phyloP scores from a whole-genome alignment of 1,284 basidiomycete genomes.

The Ganoderma sp. region DNA sequence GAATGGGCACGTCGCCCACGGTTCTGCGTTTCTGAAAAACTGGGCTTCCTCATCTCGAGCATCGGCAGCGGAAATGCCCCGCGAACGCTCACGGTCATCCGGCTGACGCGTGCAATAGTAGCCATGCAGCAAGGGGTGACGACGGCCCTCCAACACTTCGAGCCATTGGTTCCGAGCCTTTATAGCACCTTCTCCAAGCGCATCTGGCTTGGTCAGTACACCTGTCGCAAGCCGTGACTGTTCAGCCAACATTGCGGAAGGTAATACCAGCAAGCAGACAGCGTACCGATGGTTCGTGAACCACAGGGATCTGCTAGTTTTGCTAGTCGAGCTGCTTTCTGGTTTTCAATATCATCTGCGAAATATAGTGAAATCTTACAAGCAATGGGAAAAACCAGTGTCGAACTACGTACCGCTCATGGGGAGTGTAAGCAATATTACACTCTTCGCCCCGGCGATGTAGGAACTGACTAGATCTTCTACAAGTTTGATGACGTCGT shows the following conservation, averaged over 20 bases:
- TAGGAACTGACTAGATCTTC: conserved; percentile 52
- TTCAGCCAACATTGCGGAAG: background rate
- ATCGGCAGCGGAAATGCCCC: conserved; percentile 43
- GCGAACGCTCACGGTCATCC: conserved; percentile 57
- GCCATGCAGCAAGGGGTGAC: conserved; percentile 55
- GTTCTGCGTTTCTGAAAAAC: background rate
- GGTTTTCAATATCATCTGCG: background rate
- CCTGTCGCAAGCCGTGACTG: background rate
- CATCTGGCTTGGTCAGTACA: background rate
- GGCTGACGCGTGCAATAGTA: conserved; percentile 71
- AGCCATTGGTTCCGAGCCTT: conserved; percentile 47
- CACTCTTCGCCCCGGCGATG: conserved; percentile 44
- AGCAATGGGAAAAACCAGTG: background rate
- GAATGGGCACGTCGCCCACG: conserved; percentile 16
- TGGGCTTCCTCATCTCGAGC: conserved; percentile 39
- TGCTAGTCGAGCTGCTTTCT: background rate
- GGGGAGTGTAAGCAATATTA: conserved; percentile 67
- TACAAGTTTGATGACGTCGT: conserved; percentile 47
- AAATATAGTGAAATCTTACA: background rate
- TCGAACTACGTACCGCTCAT: conserved; percentile 55
- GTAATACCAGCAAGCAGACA: background rate
- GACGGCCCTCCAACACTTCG: conserved; percentile 54
- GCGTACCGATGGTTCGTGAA: background rate
- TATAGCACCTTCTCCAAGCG: background rate
- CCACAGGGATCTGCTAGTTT: background rate